These are phyloP conservation scores for Syzygium oleosum DNA, from an alignment of 345 rosid species.

Conservation along the genomic window DNA sequence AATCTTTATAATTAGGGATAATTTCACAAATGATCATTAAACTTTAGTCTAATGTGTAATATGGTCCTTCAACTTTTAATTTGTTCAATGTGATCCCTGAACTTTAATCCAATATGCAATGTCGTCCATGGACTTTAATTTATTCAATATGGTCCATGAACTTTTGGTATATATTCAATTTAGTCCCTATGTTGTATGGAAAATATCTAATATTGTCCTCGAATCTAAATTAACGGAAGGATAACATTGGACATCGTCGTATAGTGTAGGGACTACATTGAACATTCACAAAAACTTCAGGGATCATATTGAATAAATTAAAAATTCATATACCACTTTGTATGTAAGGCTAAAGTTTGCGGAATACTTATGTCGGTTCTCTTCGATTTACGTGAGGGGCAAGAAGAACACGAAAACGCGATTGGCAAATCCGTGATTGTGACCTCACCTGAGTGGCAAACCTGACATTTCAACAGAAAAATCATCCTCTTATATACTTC, in stretches of 20 bases:
- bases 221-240: accelerated
- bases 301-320: neutral
- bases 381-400: neutral
- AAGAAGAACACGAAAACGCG: neutral
- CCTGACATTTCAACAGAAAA: neutral
- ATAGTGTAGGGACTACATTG: accelerated
- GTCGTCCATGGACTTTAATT: neutral
- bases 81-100: neutral
- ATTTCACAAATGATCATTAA: neutral
- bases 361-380: accelerated
- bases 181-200: too few species aligned
- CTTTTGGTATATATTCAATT: too few species aligned
- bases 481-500: neutral
- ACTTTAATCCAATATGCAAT: neutral
- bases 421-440: neutral
- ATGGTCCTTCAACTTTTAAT: neutral
- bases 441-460: neutral
- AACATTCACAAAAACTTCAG: accelerated
- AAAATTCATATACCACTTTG: neutral
- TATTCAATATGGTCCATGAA: neutral
- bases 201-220: accelerated
- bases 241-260: accelerated
- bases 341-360: accelerated
- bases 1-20: neutral
- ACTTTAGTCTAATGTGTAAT: neutral